phyloP scores from a whole-genome alignment of 179 eudicot genomes.

The Actinidia arguta region DNA sequence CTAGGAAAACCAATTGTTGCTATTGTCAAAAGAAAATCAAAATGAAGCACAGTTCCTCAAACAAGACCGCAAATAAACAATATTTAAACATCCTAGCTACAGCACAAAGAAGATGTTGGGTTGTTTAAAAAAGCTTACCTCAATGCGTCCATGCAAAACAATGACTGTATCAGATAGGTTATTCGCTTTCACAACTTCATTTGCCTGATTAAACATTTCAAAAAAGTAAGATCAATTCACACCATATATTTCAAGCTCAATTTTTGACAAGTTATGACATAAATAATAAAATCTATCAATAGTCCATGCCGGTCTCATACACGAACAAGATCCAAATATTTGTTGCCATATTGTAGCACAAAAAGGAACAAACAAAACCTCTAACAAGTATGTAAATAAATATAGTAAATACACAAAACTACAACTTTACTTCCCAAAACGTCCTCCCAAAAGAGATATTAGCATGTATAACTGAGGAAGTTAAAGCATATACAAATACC shows the following conservation, averaged over 20 bases:
- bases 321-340: background rate
- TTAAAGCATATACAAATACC: background rate
- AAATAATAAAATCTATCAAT: background rate
- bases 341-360: background rate
- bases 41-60: background rate
- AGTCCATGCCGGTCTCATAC: conserved; percentile 4
- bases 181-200: conserved; percentile 94
- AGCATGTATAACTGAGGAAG: background rate
- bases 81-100: background rate
- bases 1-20: too few relatives aligned
- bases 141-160: conserved; percentile 97
- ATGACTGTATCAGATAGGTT: conserved; percentile 78
- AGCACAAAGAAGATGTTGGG: background rate
- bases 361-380: background rate
- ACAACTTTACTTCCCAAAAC: background rate
- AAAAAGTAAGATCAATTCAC: conserved; percentile 3
- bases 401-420: background rate
- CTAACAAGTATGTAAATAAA: background rate
- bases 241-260: background rate
- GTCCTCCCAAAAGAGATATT: conserved; percentile 12
- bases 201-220: conserved; percentile 66
- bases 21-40: too few relatives aligned
- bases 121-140: conserved; percentile 59
- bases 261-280: background rate
- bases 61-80: background rate